phyloP scores from a whole-genome alignment of 352 stramenopile genomes.

The Globisporangium polare region DNA sequence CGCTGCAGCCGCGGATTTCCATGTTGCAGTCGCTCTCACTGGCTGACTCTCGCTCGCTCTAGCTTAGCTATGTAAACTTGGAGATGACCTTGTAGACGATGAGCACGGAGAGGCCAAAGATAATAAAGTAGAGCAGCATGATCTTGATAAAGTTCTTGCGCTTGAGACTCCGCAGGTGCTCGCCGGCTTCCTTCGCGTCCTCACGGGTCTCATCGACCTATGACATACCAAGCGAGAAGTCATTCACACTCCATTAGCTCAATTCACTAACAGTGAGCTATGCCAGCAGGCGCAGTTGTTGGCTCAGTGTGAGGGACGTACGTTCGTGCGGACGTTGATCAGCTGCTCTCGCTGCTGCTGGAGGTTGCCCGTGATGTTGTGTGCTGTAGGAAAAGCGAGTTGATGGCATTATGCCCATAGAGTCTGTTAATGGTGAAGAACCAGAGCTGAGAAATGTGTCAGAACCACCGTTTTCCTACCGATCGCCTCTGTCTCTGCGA shows the following conservation, averaged over 20 bases:
- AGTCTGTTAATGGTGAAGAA: not conserved
- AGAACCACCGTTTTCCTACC: slow-evolving; percentile 12
- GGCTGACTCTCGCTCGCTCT: not conserved
- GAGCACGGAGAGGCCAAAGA: slow-evolving; percentile 59
- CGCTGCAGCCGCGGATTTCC: not conserved
- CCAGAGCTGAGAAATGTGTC: not conserved
- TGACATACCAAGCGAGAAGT: slow-evolving; percentile 7
- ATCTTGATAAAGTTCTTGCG: slow-evolving; percentile 80
- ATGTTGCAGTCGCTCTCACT: not conserved
- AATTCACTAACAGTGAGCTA: not conserved
- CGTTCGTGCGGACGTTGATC: slow-evolving; percentile 70
- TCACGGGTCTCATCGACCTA: slow-evolving; percentile 63
- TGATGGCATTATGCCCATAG: no score
- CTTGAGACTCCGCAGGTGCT: slow-evolving; percentile 76
- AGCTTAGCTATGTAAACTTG: slow-evolving; percentile 41
- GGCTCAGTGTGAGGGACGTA: slow-evolving; percentile 21
- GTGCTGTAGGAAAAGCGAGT: slow-evolving; percentile 18
- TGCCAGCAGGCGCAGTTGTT: no score
- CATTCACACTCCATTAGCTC: no score
- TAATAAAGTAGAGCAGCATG: slow-evolving; percentile 73
- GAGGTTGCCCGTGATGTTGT: slow-evolving; percentile 74
- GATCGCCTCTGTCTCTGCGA: slow-evolving; percentile 64
- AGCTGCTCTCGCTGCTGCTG: slow-evolving; percentile 67
- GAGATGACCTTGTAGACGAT: slow-evolving; percentile 72
- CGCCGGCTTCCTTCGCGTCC: slow-evolving; percentile 60